Percentiles rank a stretch among this genome's conserved stretches.
These are phyloP conservation scores for Talaromyces stipitatus DNA, from an alignment of 495 filamentous ascomycete species.

Conservation along the genomic window DNA sequence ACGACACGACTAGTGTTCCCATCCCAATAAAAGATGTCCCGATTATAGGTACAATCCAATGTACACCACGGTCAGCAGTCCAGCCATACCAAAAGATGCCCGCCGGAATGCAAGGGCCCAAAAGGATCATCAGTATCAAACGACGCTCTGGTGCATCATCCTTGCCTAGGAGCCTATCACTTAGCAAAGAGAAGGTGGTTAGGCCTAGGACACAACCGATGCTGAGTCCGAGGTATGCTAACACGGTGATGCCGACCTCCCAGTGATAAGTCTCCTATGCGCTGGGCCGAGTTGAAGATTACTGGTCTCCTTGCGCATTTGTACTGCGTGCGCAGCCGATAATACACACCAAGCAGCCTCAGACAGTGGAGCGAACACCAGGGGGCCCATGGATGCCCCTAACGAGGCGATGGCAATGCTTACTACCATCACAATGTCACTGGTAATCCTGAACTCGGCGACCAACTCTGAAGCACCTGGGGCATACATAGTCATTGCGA, in stretches of 20 bases:
- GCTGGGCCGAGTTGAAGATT: conserved; percentile 27
- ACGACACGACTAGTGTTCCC: conserved; percentile 10
- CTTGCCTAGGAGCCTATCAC: neutral
- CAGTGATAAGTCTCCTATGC: conserved; percentile 42
- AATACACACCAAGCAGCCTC: conserved; percentile 46
- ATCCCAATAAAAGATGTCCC: conserved; percentile 13
- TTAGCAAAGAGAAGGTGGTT: neutral
- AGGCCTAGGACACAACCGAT: conserved; percentile 37
- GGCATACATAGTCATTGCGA: conserved; percentile 22
- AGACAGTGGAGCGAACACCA: conserved; percentile 45
- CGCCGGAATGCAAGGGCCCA: conserved; percentile 11
- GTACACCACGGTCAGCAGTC: conserved; percentile 9
- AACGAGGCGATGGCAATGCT: conserved; percentile 26
- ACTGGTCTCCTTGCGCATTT: conserved; percentile 39
- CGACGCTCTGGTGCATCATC: conserved; percentile 5
- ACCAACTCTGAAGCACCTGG: conserved; percentile 22
- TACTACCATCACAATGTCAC: conserved; percentile 12
- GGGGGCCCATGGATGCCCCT: conserved; percentile 38
- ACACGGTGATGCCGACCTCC: conserved; percentile 45
- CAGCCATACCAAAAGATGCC: conserved; percentile 26
- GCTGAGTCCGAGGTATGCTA: conserved; percentile 47
- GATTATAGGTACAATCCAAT: conserved; percentile 26
- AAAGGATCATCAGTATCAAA: neutral
- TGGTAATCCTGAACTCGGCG: conserved; percentile 20
- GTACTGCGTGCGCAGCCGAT: conserved; percentile 28